Evolutionary conservation across 2,329 filamentous ascomycete species (phyloP).

Genomic region (Scedosporium apiospermum): DNA sequence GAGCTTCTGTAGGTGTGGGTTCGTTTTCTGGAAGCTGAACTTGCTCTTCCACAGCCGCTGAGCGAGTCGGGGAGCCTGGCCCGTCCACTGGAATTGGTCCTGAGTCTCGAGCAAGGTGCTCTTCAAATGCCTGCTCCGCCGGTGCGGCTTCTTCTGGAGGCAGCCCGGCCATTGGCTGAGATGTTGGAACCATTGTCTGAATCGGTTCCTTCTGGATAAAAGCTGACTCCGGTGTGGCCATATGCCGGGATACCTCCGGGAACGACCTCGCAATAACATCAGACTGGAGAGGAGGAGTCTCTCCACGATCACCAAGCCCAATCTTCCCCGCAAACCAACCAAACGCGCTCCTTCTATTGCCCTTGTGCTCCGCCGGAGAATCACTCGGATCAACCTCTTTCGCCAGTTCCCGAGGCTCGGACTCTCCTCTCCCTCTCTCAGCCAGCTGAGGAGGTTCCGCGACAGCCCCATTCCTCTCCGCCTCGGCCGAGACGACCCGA

Average conservation of each 20-base stretch:
- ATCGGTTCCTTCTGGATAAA: not conserved
- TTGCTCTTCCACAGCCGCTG: not conserved
- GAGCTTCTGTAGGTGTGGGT: not conserved
- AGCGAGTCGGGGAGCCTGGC: not conserved
- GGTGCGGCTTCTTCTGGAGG: not conserved
- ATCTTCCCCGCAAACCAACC: slow-evolving; percentile 5
- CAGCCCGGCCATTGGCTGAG: not conserved
- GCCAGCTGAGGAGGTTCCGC: not conserved
- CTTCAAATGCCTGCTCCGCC: not conserved
- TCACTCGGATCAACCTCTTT: not conserved
- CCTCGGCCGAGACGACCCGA: not conserved
- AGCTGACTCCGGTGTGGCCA: not conserved
- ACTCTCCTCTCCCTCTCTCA: not conserved
- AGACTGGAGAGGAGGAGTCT: not conserved
- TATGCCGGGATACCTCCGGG: not conserved
- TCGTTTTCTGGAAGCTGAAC: not conserved
- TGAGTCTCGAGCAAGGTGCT: not conserved
- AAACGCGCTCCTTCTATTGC: not conserved
- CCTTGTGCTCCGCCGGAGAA: not conserved
- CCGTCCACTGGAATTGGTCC: not conserved
- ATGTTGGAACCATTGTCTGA: too few species aligned
- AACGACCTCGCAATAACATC: not conserved
- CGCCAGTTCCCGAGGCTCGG: not conserved
- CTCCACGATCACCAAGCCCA: not conserved
- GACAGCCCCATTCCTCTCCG: not conserved